phyloP scores from a whole-genome alignment of 208 protist species.

The Trypanosoma theileri region DNA sequence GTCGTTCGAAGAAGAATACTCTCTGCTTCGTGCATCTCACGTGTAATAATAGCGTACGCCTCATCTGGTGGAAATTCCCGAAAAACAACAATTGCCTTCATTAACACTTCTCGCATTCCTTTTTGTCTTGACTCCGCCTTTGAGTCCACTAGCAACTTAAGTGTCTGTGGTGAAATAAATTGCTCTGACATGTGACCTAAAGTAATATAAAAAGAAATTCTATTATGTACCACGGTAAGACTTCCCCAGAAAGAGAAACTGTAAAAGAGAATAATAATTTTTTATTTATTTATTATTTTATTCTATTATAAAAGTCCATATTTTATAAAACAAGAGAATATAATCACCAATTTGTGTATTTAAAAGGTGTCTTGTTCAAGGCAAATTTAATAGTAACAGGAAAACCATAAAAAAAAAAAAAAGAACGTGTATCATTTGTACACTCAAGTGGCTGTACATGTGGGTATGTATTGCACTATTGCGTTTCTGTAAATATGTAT shows the following conservation, averaged over 20 bases:
- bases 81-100: slow-evolving; percentile 46
- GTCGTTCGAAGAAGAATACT: slow-evolving; percentile 41
- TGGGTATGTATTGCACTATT: no score
- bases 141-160: slow-evolving; percentile 54
- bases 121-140: slow-evolving; percentile 51
- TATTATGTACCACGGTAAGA: not conserved
- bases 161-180: slow-evolving; percentile 38
- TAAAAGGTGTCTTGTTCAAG: no score
- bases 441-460: no score
- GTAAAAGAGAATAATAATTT: slow-evolving; percentile 9
- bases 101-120: slow-evolving; percentile 38
- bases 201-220: not conserved
- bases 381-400: no score
- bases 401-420: no score
- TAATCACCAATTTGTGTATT: no score
- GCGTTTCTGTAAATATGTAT: no score
- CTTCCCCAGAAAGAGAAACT: slow-evolving; percentile 11
- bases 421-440: no score
- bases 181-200: slow-evolving; percentile 34
- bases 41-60: slow-evolving; percentile 34
- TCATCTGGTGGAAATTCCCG: slow-evolving; percentile 42
- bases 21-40: slow-evolving; percentile 37
- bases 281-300: not conserved
- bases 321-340: not conserved
- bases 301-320: not conserved